Percentiles rank a stretch among this genome's conserved stretches.
phyloP scores from a whole-genome alignment of 108 stramenopile species.

The Schizochytrium sp. region DNA sequence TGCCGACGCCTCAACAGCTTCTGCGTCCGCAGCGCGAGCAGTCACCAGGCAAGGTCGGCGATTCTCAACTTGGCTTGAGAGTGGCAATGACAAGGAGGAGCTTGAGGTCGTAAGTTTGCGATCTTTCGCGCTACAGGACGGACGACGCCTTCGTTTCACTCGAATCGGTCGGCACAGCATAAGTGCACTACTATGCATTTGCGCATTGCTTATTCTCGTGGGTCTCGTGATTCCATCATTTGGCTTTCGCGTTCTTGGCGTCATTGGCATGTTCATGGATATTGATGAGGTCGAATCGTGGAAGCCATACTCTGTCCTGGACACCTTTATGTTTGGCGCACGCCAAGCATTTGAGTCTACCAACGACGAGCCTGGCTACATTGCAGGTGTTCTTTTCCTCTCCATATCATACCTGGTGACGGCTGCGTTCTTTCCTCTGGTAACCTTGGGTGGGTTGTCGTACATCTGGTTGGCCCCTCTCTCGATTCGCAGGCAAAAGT shows the following conservation, averaged over 20 bases:
- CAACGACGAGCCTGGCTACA: background rate
- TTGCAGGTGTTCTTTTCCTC: background rate
- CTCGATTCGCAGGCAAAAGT: background rate
- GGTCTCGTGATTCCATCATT: background rate
- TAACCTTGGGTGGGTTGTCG: background rate
- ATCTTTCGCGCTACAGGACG: background rate
- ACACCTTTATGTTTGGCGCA: background rate
- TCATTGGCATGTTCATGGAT: slow-evolving; percentile 11
- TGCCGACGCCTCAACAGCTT: no score
- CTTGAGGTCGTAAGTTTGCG: background rate
- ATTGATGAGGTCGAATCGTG: background rate
- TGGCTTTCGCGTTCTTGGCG: background rate
- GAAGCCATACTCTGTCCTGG: background rate
- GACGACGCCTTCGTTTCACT: background rate
- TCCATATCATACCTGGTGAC: background rate
- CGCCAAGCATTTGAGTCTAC: background rate
- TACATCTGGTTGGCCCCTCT: background rate
- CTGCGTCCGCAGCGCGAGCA: background rate
- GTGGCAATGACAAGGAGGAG: background rate
- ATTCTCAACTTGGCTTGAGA: background rate
- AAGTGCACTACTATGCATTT: background rate
- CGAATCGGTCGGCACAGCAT: background rate
- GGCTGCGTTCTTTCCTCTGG: background rate
- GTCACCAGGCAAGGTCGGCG: background rate
- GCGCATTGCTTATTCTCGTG: background rate